phyloP scores from a whole-genome alignment of 1,284 basidiomycete species.

The Peniophora sp. region DNA sequence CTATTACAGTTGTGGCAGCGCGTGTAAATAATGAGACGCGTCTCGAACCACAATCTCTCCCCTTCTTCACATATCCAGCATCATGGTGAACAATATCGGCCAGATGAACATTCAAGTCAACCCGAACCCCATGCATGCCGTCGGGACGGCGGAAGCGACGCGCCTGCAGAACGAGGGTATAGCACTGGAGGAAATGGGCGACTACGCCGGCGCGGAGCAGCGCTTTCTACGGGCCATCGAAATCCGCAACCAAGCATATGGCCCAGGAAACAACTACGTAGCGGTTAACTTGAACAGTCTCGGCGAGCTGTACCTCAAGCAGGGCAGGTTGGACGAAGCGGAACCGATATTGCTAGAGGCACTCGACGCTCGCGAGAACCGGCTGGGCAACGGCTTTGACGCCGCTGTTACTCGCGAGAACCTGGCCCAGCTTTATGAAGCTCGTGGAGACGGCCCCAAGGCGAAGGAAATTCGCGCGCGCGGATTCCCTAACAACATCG shows the following conservation, averaged over 20 bases:
- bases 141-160: conserved; percentile 10
- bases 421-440: conserved; percentile 24
- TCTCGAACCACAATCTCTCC: not conserved
- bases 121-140: conserved; percentile 4
- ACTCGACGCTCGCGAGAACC: conserved; percentile 17
- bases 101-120: conserved; percentile 7
- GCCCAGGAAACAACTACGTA: conserved; percentile 12
- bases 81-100: not conserved
- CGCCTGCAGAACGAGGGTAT: conserved; percentile 16
- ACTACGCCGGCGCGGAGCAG: conserved; percentile 19
- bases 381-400: conserved; percentile 15
- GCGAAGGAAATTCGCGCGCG: conserved; percentile 19
- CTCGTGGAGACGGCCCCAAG: conserved; percentile 19
- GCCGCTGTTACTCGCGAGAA: conserved; percentile 27
- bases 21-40: too few relatives aligned
- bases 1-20: too few relatives aligned
- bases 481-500: conserved; percentile 17
- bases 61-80: not conserved
- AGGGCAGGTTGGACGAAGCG: conserved; percentile 23
- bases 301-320: conserved; percentile 25
- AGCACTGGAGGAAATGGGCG: conserved; percentile 16
- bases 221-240: conserved; percentile 22
- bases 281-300: conserved; percentile 24
- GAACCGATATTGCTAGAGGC: conserved; percentile 23
- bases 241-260: conserved; percentile 17